phyloP scores from a whole-genome alignment of 2,329 filamentous ascomycete genomes.

The Calonectria henricotiae region DNA sequence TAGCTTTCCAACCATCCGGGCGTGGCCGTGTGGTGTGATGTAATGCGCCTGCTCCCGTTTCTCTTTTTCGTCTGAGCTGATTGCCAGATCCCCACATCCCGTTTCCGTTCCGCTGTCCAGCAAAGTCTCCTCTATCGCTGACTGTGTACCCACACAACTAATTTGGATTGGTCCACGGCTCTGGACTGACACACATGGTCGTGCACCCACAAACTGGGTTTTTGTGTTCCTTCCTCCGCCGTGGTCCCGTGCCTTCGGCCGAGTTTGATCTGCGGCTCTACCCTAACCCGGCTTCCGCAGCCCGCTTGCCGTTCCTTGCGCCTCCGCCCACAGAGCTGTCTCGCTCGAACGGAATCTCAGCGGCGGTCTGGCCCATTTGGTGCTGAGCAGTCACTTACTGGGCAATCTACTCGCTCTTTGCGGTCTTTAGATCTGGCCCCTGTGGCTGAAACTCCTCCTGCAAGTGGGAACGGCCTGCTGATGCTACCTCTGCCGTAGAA shows the following conservation, averaged over 20 bases:
- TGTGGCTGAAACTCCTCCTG: conserved; percentile 24
- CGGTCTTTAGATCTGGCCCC: background rate
- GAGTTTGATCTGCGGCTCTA: conserved; percentile 38
- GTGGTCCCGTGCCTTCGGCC: conserved; percentile 34
- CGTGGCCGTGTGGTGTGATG: conserved; percentile 49
- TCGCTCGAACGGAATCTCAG: conserved; percentile 20
- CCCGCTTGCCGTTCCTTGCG: conserved; percentile 33
- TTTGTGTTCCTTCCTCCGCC: conserved; percentile 20
- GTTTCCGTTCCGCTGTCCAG: conserved; percentile 42
- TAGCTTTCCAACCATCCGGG: conserved; percentile 40
- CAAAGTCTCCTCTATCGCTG: conserved; percentile 15
- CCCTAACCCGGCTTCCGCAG: conserved; percentile 22
- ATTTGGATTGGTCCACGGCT: conserved; percentile 7
- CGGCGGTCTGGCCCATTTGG: conserved; percentile 9
- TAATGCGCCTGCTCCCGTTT: conserved; percentile 11
- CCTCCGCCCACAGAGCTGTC: conserved; percentile 31
- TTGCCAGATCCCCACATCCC: conserved; percentile 48
- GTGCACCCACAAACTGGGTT: conserved; percentile 6
- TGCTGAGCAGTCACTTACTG: conserved; percentile 25
- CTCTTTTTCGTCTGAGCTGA: conserved; percentile 25
- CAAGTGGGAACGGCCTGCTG: conserved; percentile 37
- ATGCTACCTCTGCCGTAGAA: conserved; percentile 39
- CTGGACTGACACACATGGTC: background rate
- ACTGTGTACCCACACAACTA: conserved; percentile 1
- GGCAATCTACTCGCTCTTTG: background rate